Base-by-base conservation (phyloP, 768 basidiomycete species). In the Trichaptum fuscoviolaceum region DNA sequence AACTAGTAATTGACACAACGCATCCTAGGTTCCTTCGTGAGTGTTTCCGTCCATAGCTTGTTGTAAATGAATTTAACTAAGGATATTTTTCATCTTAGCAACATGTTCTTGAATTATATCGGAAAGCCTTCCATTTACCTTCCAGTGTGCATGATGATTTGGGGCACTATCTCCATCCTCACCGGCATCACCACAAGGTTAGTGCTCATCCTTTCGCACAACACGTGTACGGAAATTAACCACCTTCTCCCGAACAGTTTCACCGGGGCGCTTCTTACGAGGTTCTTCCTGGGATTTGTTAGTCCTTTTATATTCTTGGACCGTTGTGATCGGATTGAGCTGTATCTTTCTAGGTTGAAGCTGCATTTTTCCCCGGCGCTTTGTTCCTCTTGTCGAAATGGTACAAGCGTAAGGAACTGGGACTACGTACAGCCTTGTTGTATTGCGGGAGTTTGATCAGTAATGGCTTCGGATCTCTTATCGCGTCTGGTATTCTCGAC, bases 381-480 rank as follows among this genome's bases (percentile, higher is more conserved):
- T 76, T 91, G 62, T 86, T 85, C 71, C 76, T 87, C 1, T 77
- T 88, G 26, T 87, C 86, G 0, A 86, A 85, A 72, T 87, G 90
- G 92, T 93, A 93, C 79, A 90, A 81, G 66, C 83, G 84, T 58
- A 80, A 79, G 35, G 92, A 93, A 72, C 79, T 93, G 57, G 91
- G 89, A 57, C 78, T 86, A 63, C 81, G 90, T 64, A 89, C 84
- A 15, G 88, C 91, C 6, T 73, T 89, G 61, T 79, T 93, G 34
- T 84, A 83, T 57, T 91, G 90, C 67, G 92, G 92, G 23, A 86
- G 83, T 70, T 79, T 93, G 30, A 86, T 93, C 64, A 87, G 86
- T 65, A 95, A 93, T 79, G 92, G 91, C 0, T 92, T 93, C 73
- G 92, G 92, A 3, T 82, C 90, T 1, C 78, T 94, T 15, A 84